A percentile compares a stretch with the other conserved stretches of the same genome.
Conservation (phyloP, 2,329 filamentous ascomycete species). For the Pyrenophora seminiperda region DNA sequence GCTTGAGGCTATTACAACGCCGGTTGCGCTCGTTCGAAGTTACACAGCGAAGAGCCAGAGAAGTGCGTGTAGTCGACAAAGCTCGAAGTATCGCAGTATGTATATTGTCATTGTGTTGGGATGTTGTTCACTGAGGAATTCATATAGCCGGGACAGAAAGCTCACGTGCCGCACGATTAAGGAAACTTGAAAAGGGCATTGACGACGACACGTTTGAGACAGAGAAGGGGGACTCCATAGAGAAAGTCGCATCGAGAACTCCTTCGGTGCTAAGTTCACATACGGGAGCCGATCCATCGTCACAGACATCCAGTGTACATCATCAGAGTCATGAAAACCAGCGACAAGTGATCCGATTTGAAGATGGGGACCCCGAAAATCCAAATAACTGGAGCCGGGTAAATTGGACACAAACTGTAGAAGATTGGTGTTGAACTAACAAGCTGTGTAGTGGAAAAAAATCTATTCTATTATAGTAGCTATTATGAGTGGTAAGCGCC, state of each 20-base stretch:
- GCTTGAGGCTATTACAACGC: constrained; percentile 31
- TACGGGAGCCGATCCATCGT: constrained; percentile 18
- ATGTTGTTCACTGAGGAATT: constrained; percentile 8
- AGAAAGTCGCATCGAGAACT: constrained; percentile 24
- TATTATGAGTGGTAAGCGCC: constrained; percentile 58
- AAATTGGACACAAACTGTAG: constrained; percentile 1
- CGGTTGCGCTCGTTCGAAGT: constrained; percentile 36
- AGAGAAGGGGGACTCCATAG: constrained; percentile 35
- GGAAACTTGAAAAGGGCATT: constrained; percentile 29
- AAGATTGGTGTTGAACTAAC: neutral
- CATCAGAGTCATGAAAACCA: constrained; percentile 4
- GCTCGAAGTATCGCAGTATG: constrained; percentile 24
- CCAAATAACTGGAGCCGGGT: constrained; percentile 52
- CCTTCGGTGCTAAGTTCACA: constrained; percentile 12
- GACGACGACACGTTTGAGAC: constrained; percentile 30
- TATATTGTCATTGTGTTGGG: neutral
- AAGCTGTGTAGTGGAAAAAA: constrained; percentile 58
- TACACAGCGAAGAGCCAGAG: constrained; percentile 32
- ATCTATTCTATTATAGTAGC: constrained; percentile 59
- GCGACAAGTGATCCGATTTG: constrained; percentile 47
- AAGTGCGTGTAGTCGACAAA: constrained; percentile 16
- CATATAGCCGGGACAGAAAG: constrained; percentile 24
- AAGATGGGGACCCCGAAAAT: constrained; percentile 47
- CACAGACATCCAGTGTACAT: constrained; percentile 6
- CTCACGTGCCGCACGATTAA: constrained; percentile 21